Evolutionary conservation across 2,329 filamentous ascomycete species (phyloP), one percentile per base, ranked within the genome.

Genomic region (Fusarium sp.): DNA sequence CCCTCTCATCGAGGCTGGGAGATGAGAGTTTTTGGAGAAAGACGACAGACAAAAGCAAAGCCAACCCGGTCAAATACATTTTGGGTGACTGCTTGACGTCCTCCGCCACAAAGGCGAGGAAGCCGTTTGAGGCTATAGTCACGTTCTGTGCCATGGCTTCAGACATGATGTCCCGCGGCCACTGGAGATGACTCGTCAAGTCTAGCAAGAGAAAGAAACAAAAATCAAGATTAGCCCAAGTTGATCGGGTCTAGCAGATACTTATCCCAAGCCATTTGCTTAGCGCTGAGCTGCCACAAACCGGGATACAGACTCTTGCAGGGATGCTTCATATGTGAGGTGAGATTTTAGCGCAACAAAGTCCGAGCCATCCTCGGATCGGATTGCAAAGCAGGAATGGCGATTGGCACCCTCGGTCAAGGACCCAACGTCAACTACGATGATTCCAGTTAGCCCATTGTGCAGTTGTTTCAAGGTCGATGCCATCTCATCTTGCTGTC

Each of bases 71-170:
- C n/a, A 73, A n/a, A 3, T 73, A 73, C 4, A 24, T 50, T 9
- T 57, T 18, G 6, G 67, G 68, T 7, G 67, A 73, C 2, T 71
- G 67, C 27, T 65, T 70, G 5, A 68, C 20, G 11, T 73, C 70
- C 3, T 65, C 58, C 0, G 13, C 27, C 7, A 68, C 1, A 5
- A 61, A 71, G 31, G 37, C 24, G 3, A 73, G 45, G 3, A 73
- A 34, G 42, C 70, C 56, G n/a, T 40, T 58, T 37, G 56, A 29
- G 56, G 22, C 56, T 38, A 24, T n/a, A 4, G 56, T 58, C 7
- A 27, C 22, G 35, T 40, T 58, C 16, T 27, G 34, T 13, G 56
- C 22, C 56, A 58, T 58, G 56, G 56, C 56, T 58, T 57, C 5
- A 40, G 35, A 58, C 7, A 5, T 4, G 3, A 24, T 22, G 10